These are phyloP conservation scores for Cytospora chrysosperma DNA, from an alignment of 2,329 filamentous ascomycete genomes.

Conservation along the genomic window DNA sequence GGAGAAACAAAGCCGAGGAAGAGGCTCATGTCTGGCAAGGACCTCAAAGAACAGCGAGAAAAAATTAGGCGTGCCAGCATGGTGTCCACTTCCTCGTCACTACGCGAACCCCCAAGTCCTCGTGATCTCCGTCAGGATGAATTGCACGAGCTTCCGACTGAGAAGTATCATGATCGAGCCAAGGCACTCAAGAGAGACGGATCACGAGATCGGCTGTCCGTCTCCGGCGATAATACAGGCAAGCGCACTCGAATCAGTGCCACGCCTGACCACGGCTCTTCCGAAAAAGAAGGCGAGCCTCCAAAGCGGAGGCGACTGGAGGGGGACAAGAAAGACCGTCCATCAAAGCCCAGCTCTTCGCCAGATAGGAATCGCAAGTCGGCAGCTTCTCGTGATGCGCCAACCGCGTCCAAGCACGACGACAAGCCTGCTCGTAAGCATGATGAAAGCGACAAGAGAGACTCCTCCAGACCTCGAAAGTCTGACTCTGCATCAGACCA, in stretches of 20 bases:
- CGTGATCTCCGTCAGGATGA: conserved; percentile 52
- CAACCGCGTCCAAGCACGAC: conserved; percentile 30
- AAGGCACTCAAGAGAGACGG: conserved; percentile 62
- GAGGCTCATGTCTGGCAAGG: conserved; percentile 63
- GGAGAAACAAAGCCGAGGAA: conserved; percentile 60
- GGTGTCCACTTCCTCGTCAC: conserved; percentile 53
- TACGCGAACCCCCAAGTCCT: conserved; percentile 54
- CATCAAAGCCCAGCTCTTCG: conserved; percentile 42
- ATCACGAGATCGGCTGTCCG: conserved; percentile 53
- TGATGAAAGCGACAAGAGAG: conserved; percentile 42
- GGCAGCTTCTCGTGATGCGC: conserved; percentile 40
- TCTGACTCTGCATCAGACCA: conserved; percentile 34
- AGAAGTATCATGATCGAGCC: conserved; percentile 59
- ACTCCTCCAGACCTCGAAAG: conserved; percentile 39
- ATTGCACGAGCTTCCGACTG: conserved; percentile 47
- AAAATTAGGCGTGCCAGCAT: conserved; percentile 59
- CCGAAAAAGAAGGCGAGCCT: conserved; percentile 55
- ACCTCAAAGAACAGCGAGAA: conserved; percentile 58
- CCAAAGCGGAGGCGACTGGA: conserved; percentile 59
- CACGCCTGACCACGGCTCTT: conserved; percentile 54
- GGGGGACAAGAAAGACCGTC: conserved; percentile 50
- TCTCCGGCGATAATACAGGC: conserved; percentile 50
- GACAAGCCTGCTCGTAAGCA: conserved; percentile 38
- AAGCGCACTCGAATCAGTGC: conserved; percentile 61
- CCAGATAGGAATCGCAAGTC: conserved; percentile 48